Evolutionary conservation across 345 rosid species (phyloP).

Genomic region (Arabis alpina): DNA sequence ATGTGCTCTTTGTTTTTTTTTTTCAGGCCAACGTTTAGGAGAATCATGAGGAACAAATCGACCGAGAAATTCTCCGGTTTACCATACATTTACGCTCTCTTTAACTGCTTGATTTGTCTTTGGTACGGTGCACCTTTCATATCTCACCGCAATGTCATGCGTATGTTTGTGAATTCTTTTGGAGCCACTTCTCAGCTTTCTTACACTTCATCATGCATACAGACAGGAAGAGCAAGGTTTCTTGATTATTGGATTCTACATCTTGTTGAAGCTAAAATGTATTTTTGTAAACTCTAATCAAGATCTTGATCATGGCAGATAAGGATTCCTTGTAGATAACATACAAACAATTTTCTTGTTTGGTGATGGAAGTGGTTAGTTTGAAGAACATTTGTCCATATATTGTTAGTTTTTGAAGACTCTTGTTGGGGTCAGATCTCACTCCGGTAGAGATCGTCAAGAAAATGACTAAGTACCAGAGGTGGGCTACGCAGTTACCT

Average conservation of each 20-base stretch:
- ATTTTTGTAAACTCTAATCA: not conserved
- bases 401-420: slow-evolving; percentile 2
- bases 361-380: slow-evolving; percentile 31
- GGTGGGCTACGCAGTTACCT: too few relatives aligned
- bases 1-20: slow-evolving; percentile 23
- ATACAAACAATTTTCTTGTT: slow-evolving; percentile 20
- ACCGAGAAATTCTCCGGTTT: slow-evolving; percentile 85
- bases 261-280: not conserved
- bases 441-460: too few relatives aligned
- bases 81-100: slow-evolving; percentile 80
- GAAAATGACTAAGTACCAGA: too few relatives aligned
- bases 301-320: slow-evolving; percentile 49
- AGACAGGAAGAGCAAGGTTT: slow-evolving; percentile 67
- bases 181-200: slow-evolving; percentile 75
- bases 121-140: slow-evolving; percentile 86
- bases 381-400: slow-evolving; percentile 23
- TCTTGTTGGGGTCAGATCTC: too few relatives aligned
- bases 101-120: slow-evolving; percentile 78
- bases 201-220: slow-evolving; percentile 69
- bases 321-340: slow-evolving; percentile 61
- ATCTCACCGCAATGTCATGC: slow-evolving; percentile 59
- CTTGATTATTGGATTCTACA: slow-evolving; percentile 11
- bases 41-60: slow-evolving; percentile 75
- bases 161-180: slow-evolving; percentile 70
- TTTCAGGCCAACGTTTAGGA: slow-evolving; percentile 82